Percentiles rank a stretch among this genome's conserved stretches.
These are phyloP conservation scores for Bondarzewia mesenterica DNA, from an alignment of 1,284 basidiomycete species.

Conservation along the genomic window DNA sequence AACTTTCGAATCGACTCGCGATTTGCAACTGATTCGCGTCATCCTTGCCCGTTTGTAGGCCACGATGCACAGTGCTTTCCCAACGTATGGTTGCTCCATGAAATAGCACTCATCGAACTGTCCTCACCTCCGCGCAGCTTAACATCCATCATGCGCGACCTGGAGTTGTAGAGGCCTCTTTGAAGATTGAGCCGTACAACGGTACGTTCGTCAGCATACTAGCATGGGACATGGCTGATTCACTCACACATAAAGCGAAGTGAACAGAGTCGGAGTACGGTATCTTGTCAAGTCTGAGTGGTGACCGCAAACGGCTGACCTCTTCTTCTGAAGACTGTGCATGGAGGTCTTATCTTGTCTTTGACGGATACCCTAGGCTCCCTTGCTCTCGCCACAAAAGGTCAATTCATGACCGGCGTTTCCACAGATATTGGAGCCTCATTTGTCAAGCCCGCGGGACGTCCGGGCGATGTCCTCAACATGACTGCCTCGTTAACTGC, in stretches of 20 bases:
- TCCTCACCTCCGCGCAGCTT: constrained; percentile 41
- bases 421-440: constrained; percentile 84
- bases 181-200: constrained; percentile 69
- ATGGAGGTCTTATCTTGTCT: constrained; percentile 80
- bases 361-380: constrained; percentile 83
- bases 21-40: not conserved
- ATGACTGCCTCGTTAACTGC: constrained; percentile 55
- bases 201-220: constrained; percentile 29
- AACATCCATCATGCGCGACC: constrained; percentile 55
- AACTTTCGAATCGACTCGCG: not conserved
- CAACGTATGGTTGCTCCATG: too few species aligned
- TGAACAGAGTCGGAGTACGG: constrained; percentile 69
- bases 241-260: constrained; percentile 22
- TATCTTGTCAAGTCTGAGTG: not conserved
- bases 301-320: too few species aligned
- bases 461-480: constrained; percentile 53
- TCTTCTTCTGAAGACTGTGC: constrained; percentile 42
- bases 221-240: constrained; percentile 2
- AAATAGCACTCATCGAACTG: not conserved
- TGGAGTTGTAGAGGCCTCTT: constrained; percentile 54
- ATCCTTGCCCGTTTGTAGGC: constrained; percentile 31
- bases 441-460: constrained; percentile 69
- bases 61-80: constrained; percentile 76
- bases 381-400: constrained; percentile 74
- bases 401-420: constrained; percentile 82